Evolutionary conservation across 306 rosid genomes (phyloP).

Genomic region (Malus domestica): ASM211411v1 NC_041803.1:19514001-19514500

Average conservation of each 20-base stretch:
- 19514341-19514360: background rate
- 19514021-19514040: background rate
- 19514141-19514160: background rate
- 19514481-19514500: conserved; percentile 33
- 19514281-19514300: conserved; percentile 79
- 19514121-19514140: background rate
- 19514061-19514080: background rate
- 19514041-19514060: background rate
- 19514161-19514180: background rate
- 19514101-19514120: background rate
- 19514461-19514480: conserved; percentile 10
- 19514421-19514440: conserved; percentile 3
- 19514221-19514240: background rate
- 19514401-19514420: background rate
- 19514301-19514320: background rate
- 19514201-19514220: background rate
- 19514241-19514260: background rate
- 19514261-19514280: conserved; percentile 33
- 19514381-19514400: conserved; percentile 35
- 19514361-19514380: background rate
- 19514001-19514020: background rate
- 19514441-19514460: background rate
- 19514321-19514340: background rate
- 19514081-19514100: background rate
- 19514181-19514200: background rate